Evolutionary conservation across 192 early-diverging fungal species (phyloP).

Genomic region (Coemansia reversa): DNA sequence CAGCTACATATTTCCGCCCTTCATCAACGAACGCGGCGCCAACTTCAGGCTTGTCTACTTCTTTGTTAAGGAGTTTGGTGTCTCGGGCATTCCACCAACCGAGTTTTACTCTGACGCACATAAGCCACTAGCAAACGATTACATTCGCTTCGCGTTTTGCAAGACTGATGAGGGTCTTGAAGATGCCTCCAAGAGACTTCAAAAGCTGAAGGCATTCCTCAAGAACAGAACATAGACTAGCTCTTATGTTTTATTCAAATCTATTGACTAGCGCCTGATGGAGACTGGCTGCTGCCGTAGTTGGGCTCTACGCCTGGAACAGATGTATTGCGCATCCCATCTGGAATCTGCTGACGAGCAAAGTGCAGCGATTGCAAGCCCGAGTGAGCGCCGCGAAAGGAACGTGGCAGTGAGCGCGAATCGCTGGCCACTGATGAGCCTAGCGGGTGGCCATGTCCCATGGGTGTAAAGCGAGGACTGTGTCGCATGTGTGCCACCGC

Average conservation of each 20-base stretch:
- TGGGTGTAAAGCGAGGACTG: conserved; percentile 41
- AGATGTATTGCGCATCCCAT: conserved; percentile 11
- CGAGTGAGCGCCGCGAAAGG: conserved; percentile 17
- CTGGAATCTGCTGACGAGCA: conserved; percentile 17
- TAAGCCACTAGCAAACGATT: conserved; percentile 64
- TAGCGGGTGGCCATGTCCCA: conserved; percentile 33
- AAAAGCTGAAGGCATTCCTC: conserved; percentile 57
- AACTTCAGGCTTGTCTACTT: conserved; percentile 81
- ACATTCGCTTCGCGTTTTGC: conserved; percentile 90
- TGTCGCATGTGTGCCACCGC: conserved; percentile 40
- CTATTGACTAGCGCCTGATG: too few species aligned
- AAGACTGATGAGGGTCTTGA: conserved; percentile 84
- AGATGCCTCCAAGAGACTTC: conserved; percentile 66
- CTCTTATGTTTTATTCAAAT: too few species aligned
- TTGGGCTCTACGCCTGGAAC: background rate
- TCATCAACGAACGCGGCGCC: conserved; percentile 60
- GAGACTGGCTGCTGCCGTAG: background rate
- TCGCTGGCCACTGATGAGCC: conserved; percentile 24
- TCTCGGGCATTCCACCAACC: conserved; percentile 87
- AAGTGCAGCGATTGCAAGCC: conserved; percentile 9
- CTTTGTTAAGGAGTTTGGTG: conserved; percentile 84
- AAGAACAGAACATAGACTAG: background rate
- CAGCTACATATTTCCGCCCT: conserved; percentile 60
- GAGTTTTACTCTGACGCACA: conserved; percentile 82
- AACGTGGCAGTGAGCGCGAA: conserved; percentile 38